Conservation (phyloP, 768 basidiomycete species). For the Rhizopogon vesiculosus region DNA sequence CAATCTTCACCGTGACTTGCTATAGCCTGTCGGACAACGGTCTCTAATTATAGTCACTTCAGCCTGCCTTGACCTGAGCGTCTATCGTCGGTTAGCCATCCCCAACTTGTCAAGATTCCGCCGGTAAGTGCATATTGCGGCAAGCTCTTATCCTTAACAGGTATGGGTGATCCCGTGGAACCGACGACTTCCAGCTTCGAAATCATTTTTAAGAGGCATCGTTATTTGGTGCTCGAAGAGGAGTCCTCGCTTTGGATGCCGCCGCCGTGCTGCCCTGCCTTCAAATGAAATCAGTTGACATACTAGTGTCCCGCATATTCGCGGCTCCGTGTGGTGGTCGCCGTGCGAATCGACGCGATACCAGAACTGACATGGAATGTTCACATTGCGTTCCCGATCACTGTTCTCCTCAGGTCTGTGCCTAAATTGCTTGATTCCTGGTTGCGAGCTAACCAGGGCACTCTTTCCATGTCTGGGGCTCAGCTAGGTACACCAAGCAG, state of each 20-base stretch:
- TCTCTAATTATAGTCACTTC: too few relatives aligned
- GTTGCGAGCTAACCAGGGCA: background rate
- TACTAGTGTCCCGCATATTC: background rate
- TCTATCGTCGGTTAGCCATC: too few relatives aligned
- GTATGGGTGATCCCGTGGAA: too few relatives aligned
- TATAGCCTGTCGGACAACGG: too few relatives aligned
- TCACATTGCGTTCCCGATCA: background rate
- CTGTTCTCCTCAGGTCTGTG: background rate
- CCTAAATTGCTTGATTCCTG: background rate
- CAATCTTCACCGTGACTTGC: too few relatives aligned
- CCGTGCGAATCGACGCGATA: too few relatives aligned
- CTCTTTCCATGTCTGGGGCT: background rate
- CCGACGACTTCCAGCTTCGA: too few relatives aligned
- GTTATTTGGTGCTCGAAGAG: background rate
- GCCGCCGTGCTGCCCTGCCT: background rate
- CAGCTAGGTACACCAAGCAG: background rate
- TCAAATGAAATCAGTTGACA: too few relatives aligned
- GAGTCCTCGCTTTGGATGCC: background rate
- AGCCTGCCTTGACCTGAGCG: too few relatives aligned
- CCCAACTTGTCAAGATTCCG: too few relatives aligned
- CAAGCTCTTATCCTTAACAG: too few relatives aligned
- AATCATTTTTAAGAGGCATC: too few relatives aligned
- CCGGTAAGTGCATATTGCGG: background rate
- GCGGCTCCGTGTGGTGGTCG: background rate
- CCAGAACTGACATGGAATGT: background rate